Conservation (phyloP, 805 yeast species). For the Wickerhamomyces chambardii region DNA sequence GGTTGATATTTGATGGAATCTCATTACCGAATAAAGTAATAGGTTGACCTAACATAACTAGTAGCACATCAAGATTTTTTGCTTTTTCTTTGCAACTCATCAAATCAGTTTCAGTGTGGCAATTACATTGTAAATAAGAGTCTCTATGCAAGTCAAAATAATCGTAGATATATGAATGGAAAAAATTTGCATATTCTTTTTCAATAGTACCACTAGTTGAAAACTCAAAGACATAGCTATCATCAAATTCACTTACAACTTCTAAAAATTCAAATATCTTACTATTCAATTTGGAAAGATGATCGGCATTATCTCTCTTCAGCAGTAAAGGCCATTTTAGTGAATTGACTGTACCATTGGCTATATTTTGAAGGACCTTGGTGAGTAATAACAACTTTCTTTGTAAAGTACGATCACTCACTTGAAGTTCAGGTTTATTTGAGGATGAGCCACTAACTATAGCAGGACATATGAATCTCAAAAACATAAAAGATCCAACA, state of each 20-base stretch:
- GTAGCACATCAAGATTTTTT: slow-evolving; percentile 33
- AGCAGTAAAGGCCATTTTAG: slow-evolving; percentile 61
- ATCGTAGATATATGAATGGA: slow-evolving; percentile 42
- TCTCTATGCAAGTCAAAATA: slow-evolving; percentile 32
- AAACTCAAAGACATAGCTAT: slow-evolving; percentile 13
- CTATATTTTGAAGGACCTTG: slow-evolving; percentile 77
- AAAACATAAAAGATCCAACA: slow-evolving; percentile 79
- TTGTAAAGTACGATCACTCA: slow-evolving; percentile 33
- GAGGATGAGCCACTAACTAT: slow-evolving; percentile 74
- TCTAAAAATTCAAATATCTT: slow-evolving; percentile 33
- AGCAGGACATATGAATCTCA: slow-evolving; percentile 81
- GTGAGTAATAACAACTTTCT: slow-evolving; percentile 74
- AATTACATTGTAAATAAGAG: slow-evolving; percentile 10
- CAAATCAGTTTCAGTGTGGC: slow-evolving; percentile 12
- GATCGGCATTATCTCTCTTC: slow-evolving; percentile 28
- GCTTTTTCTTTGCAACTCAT: slow-evolving; percentile 19
- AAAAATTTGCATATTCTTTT: slow-evolving; percentile 22
- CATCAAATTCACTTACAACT: slow-evolving; percentile 19
- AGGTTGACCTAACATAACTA: slow-evolving; percentile 51
- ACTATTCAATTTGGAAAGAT: slow-evolving; percentile 27
- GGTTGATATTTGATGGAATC: slow-evolving; percentile 43
- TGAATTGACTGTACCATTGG: slow-evolving; percentile 65
- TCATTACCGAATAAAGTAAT: slow-evolving; percentile 44
- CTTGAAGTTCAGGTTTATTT: slow-evolving; percentile 27
- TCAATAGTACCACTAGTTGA: slow-evolving; percentile 11